Evolutionary conservation across 2,329 filamentous ascomycete genomes (phyloP), one percentile per base, ranked within the genome.

Genomic region (Colletotrichum sansevieriae): DNA sequence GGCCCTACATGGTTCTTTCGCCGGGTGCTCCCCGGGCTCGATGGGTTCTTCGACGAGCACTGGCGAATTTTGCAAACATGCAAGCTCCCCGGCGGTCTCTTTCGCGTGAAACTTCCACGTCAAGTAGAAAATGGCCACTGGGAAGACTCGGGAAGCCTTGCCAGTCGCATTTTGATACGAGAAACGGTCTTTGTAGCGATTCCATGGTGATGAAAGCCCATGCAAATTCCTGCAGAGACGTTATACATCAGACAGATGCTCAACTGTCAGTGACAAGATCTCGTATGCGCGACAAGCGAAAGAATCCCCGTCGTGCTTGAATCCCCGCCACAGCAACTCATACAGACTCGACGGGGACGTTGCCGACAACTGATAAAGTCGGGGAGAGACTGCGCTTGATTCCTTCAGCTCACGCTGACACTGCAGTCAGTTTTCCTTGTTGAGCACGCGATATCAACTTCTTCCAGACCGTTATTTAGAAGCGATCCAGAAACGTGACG

Each of bases 401-500:
- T 12, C 9, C 22, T 35, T 9, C 37, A 20, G n/a, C 7, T 29
- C 29, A 8, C 6, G 29, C 37, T 54, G 12, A 6, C 12, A 13
- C 41, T 25, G 52, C 20, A 20, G 3, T 35, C 12, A 11, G 25
- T 9, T 29, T 29, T 29, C 7, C 6, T 12, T 11, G 10, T 33
- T 13, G 33, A 55, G 25, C 44, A 20, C 9, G 20, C 11, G 15
- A 29, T 20, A 9, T 58, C 25, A 22, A 18, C 22, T n/a, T 18
- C 25, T 35, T 47, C 43, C 56, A 49, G 18, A n/a, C 29, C 20
- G 20, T 29, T 12, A 9, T 47, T 25, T n/a, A 20, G 33, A 29
- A 41, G 11, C 13, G 18, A 41, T 60, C 57, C 57, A 60, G 57
- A 60, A 51, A 25, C 22, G 18, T n/a, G 52, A n/a, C 12, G 20